These are phyloP conservation scores for Backusella liffmaniae DNA, from an alignment of 192 early-diverging fungal species.

Conservation along the genomic window DNA sequence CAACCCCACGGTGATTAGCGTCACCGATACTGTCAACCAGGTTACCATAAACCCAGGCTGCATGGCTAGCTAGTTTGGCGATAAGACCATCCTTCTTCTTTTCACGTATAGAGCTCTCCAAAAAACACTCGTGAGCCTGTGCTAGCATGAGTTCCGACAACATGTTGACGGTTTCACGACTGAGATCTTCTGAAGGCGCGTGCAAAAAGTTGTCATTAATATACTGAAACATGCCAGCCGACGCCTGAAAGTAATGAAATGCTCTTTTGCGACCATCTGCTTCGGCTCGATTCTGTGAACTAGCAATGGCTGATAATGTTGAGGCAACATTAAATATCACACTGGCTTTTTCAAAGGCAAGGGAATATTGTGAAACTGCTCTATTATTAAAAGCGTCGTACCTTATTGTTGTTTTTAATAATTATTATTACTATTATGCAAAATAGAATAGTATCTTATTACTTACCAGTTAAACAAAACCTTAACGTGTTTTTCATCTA, in stretches of 20 bases:
- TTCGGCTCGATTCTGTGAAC: slow-evolving; percentile 73
- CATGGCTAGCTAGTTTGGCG: slow-evolving; percentile 86
- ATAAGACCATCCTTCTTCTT: slow-evolving; percentile 89
- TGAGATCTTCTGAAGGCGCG: slow-evolving; percentile 90
- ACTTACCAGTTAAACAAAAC: slow-evolving; percentile 86
- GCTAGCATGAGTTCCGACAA: slow-evolving; percentile 86
- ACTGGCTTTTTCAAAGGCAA: slow-evolving; percentile 97
- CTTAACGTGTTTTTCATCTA: slow-evolving; percentile 91
- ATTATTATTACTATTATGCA: neutral
- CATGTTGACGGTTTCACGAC: slow-evolving; percentile 85
- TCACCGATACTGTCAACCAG: slow-evolving; percentile 72
- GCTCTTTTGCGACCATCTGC: slow-evolving; percentile 75
- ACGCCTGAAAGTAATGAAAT: slow-evolving; percentile 89
- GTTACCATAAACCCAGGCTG: slow-evolving; percentile 70
- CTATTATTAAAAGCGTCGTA: slow-evolving; percentile 85
- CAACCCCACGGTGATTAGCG: slow-evolving; percentile 60
- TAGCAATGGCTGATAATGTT: slow-evolving; percentile 71
- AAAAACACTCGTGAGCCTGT: slow-evolving; percentile 92
- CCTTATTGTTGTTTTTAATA: slow-evolving; percentile 30
- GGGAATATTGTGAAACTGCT: slow-evolving; percentile 81
- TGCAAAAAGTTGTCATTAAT: slow-evolving; percentile 99
- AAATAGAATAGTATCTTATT: neutral
- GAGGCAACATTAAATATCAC: slow-evolving; percentile 94
- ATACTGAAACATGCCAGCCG: slow-evolving; percentile 91
- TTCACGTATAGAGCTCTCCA: slow-evolving; percentile 82